Base-by-base conservation (phyloP, 1,284 basidiomycete genomes). In the Chondrostereum purpureum region DNA sequence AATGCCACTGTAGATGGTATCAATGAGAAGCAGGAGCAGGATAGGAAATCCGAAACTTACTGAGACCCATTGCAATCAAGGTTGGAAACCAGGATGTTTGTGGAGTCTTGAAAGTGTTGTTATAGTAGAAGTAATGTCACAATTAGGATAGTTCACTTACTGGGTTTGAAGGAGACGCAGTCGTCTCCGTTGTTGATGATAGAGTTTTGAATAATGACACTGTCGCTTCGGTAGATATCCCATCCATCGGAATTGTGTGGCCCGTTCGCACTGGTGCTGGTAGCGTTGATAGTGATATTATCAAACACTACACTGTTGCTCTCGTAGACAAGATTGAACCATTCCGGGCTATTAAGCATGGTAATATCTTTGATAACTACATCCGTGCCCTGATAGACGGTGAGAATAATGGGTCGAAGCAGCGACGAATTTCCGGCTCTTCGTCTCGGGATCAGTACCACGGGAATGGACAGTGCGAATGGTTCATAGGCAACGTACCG, bases 151-250 rank as follows among this genome's bases (percentile, higher is more conserved):
- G 5, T 10, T 22, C n/a, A 48, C 63, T 55, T 66, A 70, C 82
- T 84, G 2, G 81, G 75, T 59, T 83, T 83, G 68, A 85, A 83
- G 3, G 72, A 71, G 22, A 83, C 75, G 56, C 79, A 85, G 57
- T 82, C 75, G 49, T 79, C 80, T 3, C 75, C 78, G 44, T 82
- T 81, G 44, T 72, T 68, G 42, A 81, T 78, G 14, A 70, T 62
- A 1, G 74, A 76, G 50, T 80, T 69, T 37, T 62, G 58, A 41
- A 80, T 73, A 0, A 66, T 63, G 10, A 81, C 69, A 42, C 65
- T 63, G 46, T 75, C 70, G 27, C 74, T 77, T 41, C 77, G 70
- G 56, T 82, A 81, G 17, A 78, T 74, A 53, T 83, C 75, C 78
- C 78, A 81, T 5, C 79, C 80, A 43, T 82, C 78, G 43, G 78